phyloP scores from a whole-genome alignment of 331 rosid species.

The Spiraea crenata region DNA sequence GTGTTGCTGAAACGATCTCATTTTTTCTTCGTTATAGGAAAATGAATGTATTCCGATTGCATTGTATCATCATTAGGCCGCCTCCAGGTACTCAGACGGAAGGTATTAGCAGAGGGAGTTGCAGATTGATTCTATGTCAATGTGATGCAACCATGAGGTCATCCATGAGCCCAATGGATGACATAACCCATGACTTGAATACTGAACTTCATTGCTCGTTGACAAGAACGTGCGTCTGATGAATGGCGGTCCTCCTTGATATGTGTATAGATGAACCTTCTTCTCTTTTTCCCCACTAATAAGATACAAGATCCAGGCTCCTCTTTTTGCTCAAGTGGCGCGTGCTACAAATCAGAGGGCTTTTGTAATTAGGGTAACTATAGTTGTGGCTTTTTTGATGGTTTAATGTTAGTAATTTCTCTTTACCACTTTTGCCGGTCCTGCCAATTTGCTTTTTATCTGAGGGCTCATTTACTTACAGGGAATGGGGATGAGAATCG shows the following conservation, averaged over 20 bases:
- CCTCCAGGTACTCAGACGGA: slow-evolving; percentile 23
- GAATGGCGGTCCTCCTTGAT: neutral
- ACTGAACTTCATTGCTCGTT: slow-evolving; percentile 3
- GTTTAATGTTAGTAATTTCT: neutral
- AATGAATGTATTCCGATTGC: slow-evolving; percentile 21
- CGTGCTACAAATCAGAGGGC: neutral
- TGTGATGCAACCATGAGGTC: slow-evolving; percentile 23
- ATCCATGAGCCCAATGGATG: slow-evolving; percentile 16
- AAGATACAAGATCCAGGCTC: neutral
- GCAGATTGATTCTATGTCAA: slow-evolving; percentile 13
- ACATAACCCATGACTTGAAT: slow-evolving; percentile 11
- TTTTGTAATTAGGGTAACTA: neutral
- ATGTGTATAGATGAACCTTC: slow-evolving; percentile 1
- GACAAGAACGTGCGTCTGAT: slow-evolving; percentile 6
- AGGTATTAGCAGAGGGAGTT: slow-evolving; percentile 12
- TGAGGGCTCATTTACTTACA: too few species aligned
- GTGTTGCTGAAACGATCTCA: slow-evolving; percentile 20
- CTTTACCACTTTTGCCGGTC: neutral
- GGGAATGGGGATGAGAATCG: too few species aligned
- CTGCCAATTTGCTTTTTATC: neutral
- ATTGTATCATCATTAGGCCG: slow-evolving; percentile 29
- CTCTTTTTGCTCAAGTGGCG: neutral
- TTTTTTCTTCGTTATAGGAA: slow-evolving; percentile 6
- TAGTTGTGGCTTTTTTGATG: too few species aligned
- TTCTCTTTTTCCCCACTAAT: neutral